Conservation (phyloP, 306 rosid species). For the Datisca glomerata region DNA sequence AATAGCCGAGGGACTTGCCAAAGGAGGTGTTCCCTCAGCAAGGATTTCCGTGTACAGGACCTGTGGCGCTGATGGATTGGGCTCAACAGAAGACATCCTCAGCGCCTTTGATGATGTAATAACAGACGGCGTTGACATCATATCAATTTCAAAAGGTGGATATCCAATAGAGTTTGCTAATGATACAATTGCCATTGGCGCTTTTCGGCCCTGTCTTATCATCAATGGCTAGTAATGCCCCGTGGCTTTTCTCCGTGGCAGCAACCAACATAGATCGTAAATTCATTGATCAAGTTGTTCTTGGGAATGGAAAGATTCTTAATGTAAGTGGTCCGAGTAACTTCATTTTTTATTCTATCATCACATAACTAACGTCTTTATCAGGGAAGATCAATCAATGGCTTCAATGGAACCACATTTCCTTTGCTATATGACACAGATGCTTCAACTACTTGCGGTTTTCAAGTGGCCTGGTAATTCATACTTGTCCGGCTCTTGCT, state of each 20-base stretch:
- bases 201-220: conserved; percentile 17
- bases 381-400: not conserved
- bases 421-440: too few species aligned
- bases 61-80: conserved; percentile 15
- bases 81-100: conserved; percentile 6
- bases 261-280: conserved; percentile 20
- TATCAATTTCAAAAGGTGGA: conserved; percentile 15
- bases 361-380: conserved; percentile 8
- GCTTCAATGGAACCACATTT: too few species aligned
- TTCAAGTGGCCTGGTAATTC: too few species aligned
- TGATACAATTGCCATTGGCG: conserved; percentile 22
- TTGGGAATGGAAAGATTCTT: conserved; percentile 16
- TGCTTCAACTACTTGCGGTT: too few species aligned
- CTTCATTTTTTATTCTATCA: not conserved
- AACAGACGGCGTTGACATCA: conserved; percentile 21
- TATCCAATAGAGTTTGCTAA: not conserved
- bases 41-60: conserved; percentile 22
- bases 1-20: conserved; percentile 16
- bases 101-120: conserved; percentile 25
- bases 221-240: conserved; percentile 15
- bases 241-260: conserved; percentile 21
- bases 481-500: too few species aligned
- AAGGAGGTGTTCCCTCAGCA: conserved; percentile 18
- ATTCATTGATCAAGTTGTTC: conserved; percentile 15
- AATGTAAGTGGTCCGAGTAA: not conserved